Conservation (phyloP, 1,284 basidiomycete species). For the Sporisorium sorghi region DNA sequence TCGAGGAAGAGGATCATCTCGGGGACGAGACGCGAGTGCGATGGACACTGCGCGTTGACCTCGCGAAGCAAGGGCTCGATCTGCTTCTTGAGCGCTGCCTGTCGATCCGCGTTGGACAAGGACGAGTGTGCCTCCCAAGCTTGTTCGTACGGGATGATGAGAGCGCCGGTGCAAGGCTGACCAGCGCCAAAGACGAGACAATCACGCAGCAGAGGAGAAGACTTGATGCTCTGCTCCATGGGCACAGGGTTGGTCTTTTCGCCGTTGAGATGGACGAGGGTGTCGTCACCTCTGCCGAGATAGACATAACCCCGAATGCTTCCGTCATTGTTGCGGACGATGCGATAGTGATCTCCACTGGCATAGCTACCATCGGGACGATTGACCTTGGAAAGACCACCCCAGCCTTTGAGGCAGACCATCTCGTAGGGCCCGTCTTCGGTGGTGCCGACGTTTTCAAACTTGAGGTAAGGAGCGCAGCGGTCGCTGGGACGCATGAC, state of each 20-base stretch:
- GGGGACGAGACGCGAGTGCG: conserved; percentile 42
- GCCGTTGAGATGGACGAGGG: conserved; percentile 70
- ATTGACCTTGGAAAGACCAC: conserved; percentile 73
- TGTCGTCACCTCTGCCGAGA: conserved; percentile 76
- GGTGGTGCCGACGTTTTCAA: conserved; percentile 34
- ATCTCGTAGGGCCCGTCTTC: conserved; percentile 72
- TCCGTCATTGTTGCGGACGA: conserved; percentile 70
- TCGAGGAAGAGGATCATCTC: conserved; percentile 44
- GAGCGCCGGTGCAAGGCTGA: conserved; percentile 73
- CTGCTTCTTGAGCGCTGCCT: conserved; percentile 31
- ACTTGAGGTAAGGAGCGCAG: conserved; percentile 26
- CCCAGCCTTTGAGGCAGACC: conserved; percentile 75
- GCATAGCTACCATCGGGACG: conserved; percentile 75
- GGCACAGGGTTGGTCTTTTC: conserved; percentile 59
- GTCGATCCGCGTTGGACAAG: conserved; percentile 17
- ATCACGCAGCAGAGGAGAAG: conserved; percentile 70
- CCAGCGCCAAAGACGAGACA: conserved; percentile 76
- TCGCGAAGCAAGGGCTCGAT: conserved; percentile 31
- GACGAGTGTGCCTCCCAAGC: conserved; percentile 66
- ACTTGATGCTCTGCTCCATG: conserved; percentile 48
- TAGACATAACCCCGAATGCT: conserved; percentile 73
- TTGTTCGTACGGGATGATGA: conserved; percentile 74
- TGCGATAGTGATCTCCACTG: conserved; percentile 75
- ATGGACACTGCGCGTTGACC: conserved; percentile 36
- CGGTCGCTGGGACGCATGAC: conserved; percentile 71